phyloP scores from a whole-genome alignment of 192 early-diverging fungal species.

The Kappamyces sp. region DNA sequence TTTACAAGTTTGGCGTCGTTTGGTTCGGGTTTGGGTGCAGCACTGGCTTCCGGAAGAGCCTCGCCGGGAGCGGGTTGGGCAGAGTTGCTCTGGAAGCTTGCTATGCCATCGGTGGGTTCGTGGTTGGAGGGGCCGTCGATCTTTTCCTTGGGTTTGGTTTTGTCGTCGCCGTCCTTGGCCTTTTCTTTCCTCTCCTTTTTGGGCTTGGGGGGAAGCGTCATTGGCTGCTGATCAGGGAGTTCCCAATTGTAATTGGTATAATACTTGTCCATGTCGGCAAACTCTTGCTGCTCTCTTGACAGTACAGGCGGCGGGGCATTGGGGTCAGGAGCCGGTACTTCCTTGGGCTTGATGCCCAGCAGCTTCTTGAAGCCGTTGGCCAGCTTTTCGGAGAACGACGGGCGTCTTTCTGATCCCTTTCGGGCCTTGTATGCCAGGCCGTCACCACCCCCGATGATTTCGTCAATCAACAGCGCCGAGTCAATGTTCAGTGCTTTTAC shows the following conservation, averaged over 20 bases:
- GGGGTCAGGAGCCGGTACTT: neutral
- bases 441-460: too few species aligned
- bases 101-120: too few species aligned
- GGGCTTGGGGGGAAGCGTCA: neutral
- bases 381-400: neutral
- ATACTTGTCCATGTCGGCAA: conserved; percentile 4
- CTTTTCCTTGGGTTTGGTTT: too few species aligned
- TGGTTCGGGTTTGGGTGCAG: too few species aligned
- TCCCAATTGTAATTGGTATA: conserved; percentile 4
- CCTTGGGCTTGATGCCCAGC: neutral
- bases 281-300: conserved; percentile 3
- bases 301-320: neutral
- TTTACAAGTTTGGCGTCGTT: too few species aligned
- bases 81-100: too few species aligned
- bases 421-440: too few species aligned
- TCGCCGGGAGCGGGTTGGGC: too few species aligned
- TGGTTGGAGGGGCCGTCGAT: too few species aligned
- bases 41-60: too few species aligned
- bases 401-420: too few species aligned
- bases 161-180: too few species aligned
- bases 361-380: conserved; percentile 2
- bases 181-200: neutral
- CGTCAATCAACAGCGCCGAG: neutral
- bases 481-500: neutral
- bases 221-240: conserved; percentile 1